Base-by-base conservation (phyloP, 2,329 filamentous ascomycete genomes). In the Coleophoma cylindrospora region DNA sequence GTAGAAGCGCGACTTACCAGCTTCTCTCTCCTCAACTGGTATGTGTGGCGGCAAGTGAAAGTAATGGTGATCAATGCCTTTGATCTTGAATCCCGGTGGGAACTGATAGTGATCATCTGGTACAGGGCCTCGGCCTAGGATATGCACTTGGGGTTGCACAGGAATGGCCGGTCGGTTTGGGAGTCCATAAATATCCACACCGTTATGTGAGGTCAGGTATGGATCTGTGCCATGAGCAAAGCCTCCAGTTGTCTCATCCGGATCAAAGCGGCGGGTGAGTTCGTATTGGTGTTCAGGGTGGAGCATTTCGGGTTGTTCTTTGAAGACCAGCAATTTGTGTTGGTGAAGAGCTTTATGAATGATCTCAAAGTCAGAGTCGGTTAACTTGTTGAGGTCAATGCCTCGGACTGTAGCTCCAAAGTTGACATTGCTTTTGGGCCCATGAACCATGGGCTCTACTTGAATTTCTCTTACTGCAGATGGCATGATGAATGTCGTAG, bases 21-120 rank as follows among this genome's bases (percentile, higher is more conserved):
- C 57, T 43, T 65, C 66, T 1, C 66, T 57, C 27, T 70, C 66
- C 33, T 57, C 63, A 4, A 54, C 55, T 4, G 66, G 55, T 14
- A 68, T 64, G 43, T 70, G 68, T 7, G 68, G 68, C n/a, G 66
- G 66, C 15, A 68, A 56, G 49, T 70, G 67, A 53, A 68, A 69
- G 21, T 66, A 59, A n/a, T 55, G 55, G 48, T 68, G 67, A 48
- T 68, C 61, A 40, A 68, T 65, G 5, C 67, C 68, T 50, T 69
- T 67, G 43, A 70, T 58, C 52, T 69, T 65, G 50, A 70, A 69
- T 2, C 63, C 67, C 0, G 65, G 61, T 1, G 68, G 67, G 41
- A 69, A 69, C 34, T 66, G 60, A 47, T 64, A 68, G 54, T 70
- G 64, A 19, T 57, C 54, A 8, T 64, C 51, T 0, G 64, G 66